Conservation (phyloP, 768 basidiomycete genomes). For the Trametes cubensis region DNA sequence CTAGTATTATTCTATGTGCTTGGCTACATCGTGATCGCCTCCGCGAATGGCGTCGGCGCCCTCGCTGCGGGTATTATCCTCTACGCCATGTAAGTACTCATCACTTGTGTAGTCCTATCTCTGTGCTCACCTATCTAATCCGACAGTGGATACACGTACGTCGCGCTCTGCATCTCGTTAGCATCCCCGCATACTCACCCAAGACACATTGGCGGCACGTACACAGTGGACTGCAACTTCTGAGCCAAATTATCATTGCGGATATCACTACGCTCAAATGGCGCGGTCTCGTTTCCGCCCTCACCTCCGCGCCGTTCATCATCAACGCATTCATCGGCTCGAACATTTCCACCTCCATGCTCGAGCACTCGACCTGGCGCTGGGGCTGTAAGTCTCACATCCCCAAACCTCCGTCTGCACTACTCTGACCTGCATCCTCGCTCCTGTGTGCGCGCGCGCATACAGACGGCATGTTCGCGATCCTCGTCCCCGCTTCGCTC, state of each 20-base stretch:
- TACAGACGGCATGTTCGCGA: constrained; percentile 38
- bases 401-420: not conserved
- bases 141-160: constrained; percentile 67
- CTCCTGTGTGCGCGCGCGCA: too few relatives aligned
- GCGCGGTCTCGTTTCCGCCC: constrained; percentile 44
- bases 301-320: constrained; percentile 55
- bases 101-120: constrained; percentile 1
- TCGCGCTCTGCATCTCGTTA: constrained; percentile 17
- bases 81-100: constrained; percentile 51
- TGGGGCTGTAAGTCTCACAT: constrained; percentile 56
- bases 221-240: constrained; percentile 57
- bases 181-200: not conserved
- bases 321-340: constrained; percentile 68
- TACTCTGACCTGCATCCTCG: not conserved
- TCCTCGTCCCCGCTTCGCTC: constrained; percentile 30
- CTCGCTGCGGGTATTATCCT: constrained; percentile 48
- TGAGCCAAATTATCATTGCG: constrained; percentile 53
- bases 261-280: constrained; percentile 36
- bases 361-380: constrained; percentile 57
- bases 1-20: constrained; percentile 44
- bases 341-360: constrained; percentile 53
- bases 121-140: constrained; percentile 37
- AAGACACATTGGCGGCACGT: too few relatives aligned
- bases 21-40: constrained; percentile 41
- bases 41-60: constrained; percentile 31